Percentiles rank a stretch among this genome's conserved stretches.
Evolutionary conservation across 352 stramenopile species (phyloP).

Genomic region (Phytophthora brassicae): DNA sequence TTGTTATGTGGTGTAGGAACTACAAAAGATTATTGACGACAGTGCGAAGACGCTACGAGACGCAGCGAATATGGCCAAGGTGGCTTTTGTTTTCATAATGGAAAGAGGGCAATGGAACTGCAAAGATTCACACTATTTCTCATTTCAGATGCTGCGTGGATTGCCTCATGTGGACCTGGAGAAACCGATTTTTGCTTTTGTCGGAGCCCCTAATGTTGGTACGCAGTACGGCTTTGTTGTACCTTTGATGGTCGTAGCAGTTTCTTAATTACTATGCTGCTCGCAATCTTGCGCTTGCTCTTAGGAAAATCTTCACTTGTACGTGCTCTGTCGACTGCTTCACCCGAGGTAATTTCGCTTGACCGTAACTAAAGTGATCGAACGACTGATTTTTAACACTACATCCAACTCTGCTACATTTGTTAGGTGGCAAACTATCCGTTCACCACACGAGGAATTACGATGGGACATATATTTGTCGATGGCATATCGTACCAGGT

Average conservation of each 20-base stretch:
- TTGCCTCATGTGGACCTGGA: slow-evolving; percentile 79
- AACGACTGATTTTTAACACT: too few relatives aligned
- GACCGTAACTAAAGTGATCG: neutral
- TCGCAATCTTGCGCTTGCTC: neutral
- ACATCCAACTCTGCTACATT: neutral
- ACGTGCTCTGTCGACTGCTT: slow-evolving; percentile 75
- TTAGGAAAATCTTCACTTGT: slow-evolving; percentile 86
- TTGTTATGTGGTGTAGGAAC: slow-evolving; percentile 26
- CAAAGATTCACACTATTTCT: neutral
- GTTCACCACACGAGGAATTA: slow-evolving; percentile 87
- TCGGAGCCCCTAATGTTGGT: slow-evolving; percentile 85
- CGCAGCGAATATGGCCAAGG: slow-evolving; percentile 65
- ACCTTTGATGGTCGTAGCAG: neutral
- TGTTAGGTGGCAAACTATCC: slow-evolving; percentile 84
- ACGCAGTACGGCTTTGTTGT: slow-evolving; percentile 7
- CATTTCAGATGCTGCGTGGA: slow-evolving; percentile 60
- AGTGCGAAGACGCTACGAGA: slow-evolving; percentile 44
- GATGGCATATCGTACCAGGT: slow-evolving; percentile 83
- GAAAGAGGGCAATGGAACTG: neutral
- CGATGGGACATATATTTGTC: slow-evolving; percentile 88
- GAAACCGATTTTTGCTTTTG: slow-evolving; percentile 84
- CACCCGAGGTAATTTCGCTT: slow-evolving; percentile 55
- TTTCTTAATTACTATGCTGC: neutral
- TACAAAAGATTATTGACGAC: slow-evolving; percentile 49
- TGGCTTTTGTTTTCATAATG: slow-evolving; percentile 15